Evolutionary conservation across 371 early-diverging fungal species (phyloP).

Genomic region (Phascolomyces articulosus): DNA sequence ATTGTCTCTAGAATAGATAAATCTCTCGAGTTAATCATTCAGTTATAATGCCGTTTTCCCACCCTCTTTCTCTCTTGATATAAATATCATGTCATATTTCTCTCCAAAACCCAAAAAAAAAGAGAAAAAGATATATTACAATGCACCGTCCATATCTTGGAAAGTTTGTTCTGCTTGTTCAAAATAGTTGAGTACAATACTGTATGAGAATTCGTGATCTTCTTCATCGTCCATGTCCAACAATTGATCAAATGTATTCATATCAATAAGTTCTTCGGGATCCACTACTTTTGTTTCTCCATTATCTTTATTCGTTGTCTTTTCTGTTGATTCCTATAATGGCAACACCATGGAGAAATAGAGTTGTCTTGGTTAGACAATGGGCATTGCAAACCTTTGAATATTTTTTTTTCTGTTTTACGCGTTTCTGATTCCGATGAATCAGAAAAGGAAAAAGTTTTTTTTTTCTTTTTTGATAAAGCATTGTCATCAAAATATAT

Average conservation of each 20-base stretch:
- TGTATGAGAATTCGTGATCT: conserved; percentile 74
- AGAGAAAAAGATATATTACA: conserved; percentile 59
- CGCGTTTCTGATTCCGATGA: neutral
- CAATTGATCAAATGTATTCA: conserved; percentile 75
- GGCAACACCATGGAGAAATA: too few species aligned
- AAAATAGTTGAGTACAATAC: conserved; percentile 75
- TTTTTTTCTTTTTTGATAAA: too few species aligned
- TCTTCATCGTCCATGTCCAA: conserved; percentile 86
- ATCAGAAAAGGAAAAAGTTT: neutral
- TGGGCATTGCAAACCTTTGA: too few species aligned
- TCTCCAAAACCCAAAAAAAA: too few species aligned
- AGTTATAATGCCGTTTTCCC: too few species aligned
- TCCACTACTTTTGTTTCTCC: conserved; percentile 14
- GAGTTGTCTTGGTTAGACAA: too few species aligned
- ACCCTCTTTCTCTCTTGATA: too few species aligned
- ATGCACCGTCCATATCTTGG: conserved; percentile 62
- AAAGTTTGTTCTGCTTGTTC: conserved; percentile 78
- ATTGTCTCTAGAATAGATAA: conserved; percentile 22
- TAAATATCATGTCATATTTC: too few species aligned
- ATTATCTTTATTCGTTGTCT: neutral
- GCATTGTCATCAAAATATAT: too few species aligned
- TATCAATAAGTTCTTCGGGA: conserved; percentile 70
- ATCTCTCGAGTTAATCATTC: too few species aligned
- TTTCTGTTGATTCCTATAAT: neutral
- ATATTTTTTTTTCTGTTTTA: too few species aligned